Evolutionary conservation across 164 flowering plant genomes (phyloP).

Genomic region (Aristolochia fimbriata): DNA sequence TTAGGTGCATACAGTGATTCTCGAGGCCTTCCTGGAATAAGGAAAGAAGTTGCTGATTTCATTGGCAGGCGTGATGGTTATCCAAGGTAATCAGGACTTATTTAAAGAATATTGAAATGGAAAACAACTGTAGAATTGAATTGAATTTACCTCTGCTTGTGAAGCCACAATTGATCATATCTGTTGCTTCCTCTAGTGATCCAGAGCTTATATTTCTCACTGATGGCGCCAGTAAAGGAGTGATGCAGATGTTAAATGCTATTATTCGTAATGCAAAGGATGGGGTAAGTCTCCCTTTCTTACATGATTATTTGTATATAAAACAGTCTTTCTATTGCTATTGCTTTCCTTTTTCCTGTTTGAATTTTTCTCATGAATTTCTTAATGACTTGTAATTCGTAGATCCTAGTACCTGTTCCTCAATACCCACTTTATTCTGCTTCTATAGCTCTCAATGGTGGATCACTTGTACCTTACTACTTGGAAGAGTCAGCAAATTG

Average conservation of each 20-base stretch:
- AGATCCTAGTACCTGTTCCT: constrained; percentile 97
- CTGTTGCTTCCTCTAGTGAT: constrained; percentile 43
- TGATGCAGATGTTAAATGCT: constrained; percentile 78
- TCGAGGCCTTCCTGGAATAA: constrained; percentile 84
- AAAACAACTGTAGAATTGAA: no score
- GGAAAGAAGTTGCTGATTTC: constrained; percentile 94
- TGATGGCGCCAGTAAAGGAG: constrained; percentile 99
- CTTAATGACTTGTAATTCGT: constrained; percentile 5
- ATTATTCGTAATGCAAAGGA: constrained; percentile 64
- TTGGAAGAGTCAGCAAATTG: constrained; percentile 95
- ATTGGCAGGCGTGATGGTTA: constrained; percentile 94
- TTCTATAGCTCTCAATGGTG: constrained; percentile 72
- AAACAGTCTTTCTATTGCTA: background rate
- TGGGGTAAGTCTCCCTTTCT: constrained; percentile 49
- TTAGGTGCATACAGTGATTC: constrained; percentile 99
- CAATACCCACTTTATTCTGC: constrained; percentile 99
- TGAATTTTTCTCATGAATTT: background rate
- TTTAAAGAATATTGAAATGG: background rate
- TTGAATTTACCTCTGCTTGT: constrained; percentile 2
- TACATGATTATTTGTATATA: background rate
- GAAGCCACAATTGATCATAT: constrained; percentile 13
- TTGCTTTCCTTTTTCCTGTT: background rate
- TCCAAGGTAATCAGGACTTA: constrained; percentile 60
- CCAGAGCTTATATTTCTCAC: constrained; percentile 97
- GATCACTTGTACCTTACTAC: constrained; percentile 92